A percentile compares a stretch with the other conserved stretches of the same genome.
Evolutionary conservation across 306 rosid genomes (phyloP).

Genomic region (Mimosa pudica): DNA sequence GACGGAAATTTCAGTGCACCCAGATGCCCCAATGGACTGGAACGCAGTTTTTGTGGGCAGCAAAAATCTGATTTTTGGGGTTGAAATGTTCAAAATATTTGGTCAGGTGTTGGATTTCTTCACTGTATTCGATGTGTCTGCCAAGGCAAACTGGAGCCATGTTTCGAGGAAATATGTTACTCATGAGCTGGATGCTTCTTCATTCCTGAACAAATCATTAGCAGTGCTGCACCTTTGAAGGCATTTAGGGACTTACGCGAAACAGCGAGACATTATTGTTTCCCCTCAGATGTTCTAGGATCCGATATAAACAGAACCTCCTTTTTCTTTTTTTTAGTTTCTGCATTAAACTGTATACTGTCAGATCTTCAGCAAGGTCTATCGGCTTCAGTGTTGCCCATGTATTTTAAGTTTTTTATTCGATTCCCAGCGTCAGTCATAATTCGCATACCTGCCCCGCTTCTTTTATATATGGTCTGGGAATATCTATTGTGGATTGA

Average conservation of each 20-base stretch:
- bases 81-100: conserved; percentile 98
- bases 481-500: conserved; percentile 32
- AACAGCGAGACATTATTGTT: conserved; percentile 23
- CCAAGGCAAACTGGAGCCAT: conserved; percentile 75
- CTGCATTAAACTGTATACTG: conserved; percentile 46
- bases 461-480: conserved; percentile 35
- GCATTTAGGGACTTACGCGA: conserved; percentile 32
- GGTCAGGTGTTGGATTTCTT: conserved; percentile 94
- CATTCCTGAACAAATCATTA: conserved; percentile 83
- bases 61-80: conserved; percentile 80
- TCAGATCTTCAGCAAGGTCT: conserved; percentile 41
- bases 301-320: conserved; percentile 31
- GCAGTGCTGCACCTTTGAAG: conserved; percentile 81
- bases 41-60: conserved; percentile 82
- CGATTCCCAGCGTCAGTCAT: conserved; percentile 56
- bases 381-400: conserved; percentile 41
- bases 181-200: conserved; percentile 91
- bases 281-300: conserved; percentile 30
- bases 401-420: conserved; percentile 47
- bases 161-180: conserved; percentile 81
- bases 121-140: conserved; percentile 81
- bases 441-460: conserved; percentile 44
- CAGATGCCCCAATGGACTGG: conserved; percentile 99
- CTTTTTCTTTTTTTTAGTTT: conserved; percentile 36
- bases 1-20: conserved; percentile 89